A percentile compares a stretch with the other conserved stretches of the same genome.
These are phyloP conservation scores for Aspergillus hiratsukae DNA, from an alignment of 2,329 filamentous ascomycete species.

Conservation along the genomic window DNA sequence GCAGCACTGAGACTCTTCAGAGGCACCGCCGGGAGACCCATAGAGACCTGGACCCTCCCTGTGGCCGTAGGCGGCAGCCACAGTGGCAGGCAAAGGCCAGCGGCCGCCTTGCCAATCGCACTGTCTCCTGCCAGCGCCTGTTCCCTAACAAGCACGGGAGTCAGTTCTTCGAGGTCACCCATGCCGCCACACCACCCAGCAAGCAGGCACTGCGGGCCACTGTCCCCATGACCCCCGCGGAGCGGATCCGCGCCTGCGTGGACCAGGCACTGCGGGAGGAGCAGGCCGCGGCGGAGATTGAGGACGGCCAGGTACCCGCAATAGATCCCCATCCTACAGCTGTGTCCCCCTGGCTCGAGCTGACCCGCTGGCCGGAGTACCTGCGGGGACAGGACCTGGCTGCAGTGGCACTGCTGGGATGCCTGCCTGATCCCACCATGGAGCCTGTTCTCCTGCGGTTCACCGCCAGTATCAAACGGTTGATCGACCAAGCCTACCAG, in stretches of 20 bases:
- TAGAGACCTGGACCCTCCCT: background rate
- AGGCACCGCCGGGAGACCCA: background rate
- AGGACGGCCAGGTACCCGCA: background rate
- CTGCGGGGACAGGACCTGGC: background rate
- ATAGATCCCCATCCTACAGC: background rate
- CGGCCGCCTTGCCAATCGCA: no score
- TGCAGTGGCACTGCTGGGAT: background rate
- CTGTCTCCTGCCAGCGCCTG: background rate
- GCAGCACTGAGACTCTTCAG: background rate
- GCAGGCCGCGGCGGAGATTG: background rate
- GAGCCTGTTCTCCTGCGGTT: background rate
- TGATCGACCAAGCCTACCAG: background rate
- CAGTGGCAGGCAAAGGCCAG: no score
- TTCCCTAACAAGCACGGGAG: background rate
- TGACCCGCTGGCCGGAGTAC: background rate
- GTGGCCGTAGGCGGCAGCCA: no score
- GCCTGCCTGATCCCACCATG: background rate
- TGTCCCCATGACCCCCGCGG: background rate
- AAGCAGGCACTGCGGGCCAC: background rate
- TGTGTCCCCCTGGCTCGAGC: background rate
- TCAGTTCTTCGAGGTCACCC: background rate
- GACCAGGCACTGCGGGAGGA: background rate
- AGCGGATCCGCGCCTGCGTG: background rate
- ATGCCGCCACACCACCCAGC: background rate
- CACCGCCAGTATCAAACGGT: background rate